phyloP scores from a whole-genome alignment of 768 basidiomycete species.

The Panaeolus cyanescens region DNA sequence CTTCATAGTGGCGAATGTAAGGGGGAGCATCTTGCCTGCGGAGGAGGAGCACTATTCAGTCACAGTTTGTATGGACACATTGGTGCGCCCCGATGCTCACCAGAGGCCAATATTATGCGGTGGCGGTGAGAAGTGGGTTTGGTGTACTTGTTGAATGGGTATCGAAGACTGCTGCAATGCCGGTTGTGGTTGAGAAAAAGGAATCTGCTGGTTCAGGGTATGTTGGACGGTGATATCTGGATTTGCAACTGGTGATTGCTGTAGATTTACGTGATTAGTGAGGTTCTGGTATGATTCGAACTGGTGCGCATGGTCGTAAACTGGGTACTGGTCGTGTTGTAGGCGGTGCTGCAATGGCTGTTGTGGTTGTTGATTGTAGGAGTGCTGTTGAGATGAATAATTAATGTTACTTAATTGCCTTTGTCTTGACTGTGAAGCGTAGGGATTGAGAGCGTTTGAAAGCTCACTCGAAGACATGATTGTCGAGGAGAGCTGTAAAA shows the following conservation, averaged over 20 bases:
- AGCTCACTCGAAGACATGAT: conserved; percentile 56
- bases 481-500: neutral
- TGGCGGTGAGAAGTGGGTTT: neutral
- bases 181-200: neutral
- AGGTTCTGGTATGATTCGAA: neutral
- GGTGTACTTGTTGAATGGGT: neutral
- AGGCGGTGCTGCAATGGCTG: neutral
- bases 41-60: conserved; percentile 19
- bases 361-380: neutral
- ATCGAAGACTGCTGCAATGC: neutral
- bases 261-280: neutral
- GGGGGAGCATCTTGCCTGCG: conserved; percentile 42
- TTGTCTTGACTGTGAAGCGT: conserved; percentile 47
- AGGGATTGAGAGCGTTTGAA: conserved; percentile 77
- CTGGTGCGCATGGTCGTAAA: conserved; percentile 8
- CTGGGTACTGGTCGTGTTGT: neutral
- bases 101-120: conserved; percentile 3
- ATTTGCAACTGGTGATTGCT: neutral
- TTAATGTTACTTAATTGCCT: conserved; percentile 14
- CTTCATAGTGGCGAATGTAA: too few species aligned
- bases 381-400: neutral
- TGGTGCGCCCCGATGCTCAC: neutral
- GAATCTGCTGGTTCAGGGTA: neutral
- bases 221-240: neutral
- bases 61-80: neutral